phyloP scores from a whole-genome alignment of 2,329 filamentous ascomycete species.

The Botrytis galanthina region DNA sequence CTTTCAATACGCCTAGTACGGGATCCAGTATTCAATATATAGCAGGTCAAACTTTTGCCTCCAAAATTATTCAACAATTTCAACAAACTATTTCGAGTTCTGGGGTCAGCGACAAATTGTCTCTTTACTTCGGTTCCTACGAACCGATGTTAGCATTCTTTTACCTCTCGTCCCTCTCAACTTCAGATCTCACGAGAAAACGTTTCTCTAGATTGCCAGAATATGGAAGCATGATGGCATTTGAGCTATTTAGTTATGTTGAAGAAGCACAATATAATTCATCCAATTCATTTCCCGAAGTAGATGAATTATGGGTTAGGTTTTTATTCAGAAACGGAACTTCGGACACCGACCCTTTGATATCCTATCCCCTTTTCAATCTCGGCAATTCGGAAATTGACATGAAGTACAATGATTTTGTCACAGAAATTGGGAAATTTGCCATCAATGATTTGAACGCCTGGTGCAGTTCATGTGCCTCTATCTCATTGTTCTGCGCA shows the following conservation, averaged over 20 bases:
- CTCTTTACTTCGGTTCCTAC: conserved; percentile 53
- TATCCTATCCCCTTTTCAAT: conserved; percentile 38
- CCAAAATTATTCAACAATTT: conserved; percentile 46
- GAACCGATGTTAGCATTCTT: conserved; percentile 57
- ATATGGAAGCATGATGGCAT: conserved; percentile 72
- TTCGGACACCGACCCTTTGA: conserved; percentile 39
- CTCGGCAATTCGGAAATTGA: conserved; percentile 31
- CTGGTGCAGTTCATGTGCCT: conserved; percentile 35
- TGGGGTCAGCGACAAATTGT: conserved; percentile 48
- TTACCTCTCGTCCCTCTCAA: conserved; percentile 45
- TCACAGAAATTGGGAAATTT: conserved; percentile 29
- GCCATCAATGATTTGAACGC: conserved; percentile 26
- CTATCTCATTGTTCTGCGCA: conserved; percentile 33
- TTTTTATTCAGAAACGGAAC: conserved; percentile 54
- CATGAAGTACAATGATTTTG: conserved; percentile 37
- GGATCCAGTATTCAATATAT: conserved; percentile 43
- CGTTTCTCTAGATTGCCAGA: conserved; percentile 51
- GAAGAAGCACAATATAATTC: conserved; percentile 30
- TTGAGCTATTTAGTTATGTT: conserved; percentile 59
- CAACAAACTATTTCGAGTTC: conserved; percentile 40
- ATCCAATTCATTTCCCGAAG: conserved; percentile 32
- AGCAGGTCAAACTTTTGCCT: conserved; percentile 52
- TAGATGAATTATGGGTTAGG: conserved; percentile 49
- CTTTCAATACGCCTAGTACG: conserved; percentile 59
- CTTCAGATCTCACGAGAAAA: conserved; percentile 46